Base-by-base conservation (phyloP, 306 rosid species). In the Citrullus colocynthis region DNA sequence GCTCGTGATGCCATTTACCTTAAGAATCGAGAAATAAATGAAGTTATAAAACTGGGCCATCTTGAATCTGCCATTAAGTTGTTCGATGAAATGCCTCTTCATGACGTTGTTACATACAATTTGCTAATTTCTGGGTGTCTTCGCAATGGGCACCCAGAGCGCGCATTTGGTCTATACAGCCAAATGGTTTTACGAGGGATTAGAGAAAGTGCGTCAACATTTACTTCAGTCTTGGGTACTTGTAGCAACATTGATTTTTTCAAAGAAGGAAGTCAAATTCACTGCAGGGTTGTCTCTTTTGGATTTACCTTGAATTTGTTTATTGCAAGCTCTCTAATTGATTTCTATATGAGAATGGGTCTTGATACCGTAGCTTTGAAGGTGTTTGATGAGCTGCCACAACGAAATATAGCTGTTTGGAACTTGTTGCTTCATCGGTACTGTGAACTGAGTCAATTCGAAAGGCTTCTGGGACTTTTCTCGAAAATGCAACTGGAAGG, bases 101-200 rank as follows among this genome's bases (percentile, higher is more conserved):
- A 85, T 34, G 96, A 95, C 54, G 88, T 83, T 32, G 93, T 92
- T n/a, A 85, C 97, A 7, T 90, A 84, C 74, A 92, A 95, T 83
- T 48, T 92, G 80, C 66, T 92, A 2, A 88, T 95, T 84, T 89
- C 96, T 13, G 93, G 86, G 75, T 80, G 85, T 24, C 78, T 64
- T 28, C 80, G 78, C 7, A 54, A 8, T 56, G 87, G 91, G n/a
- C 64, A 75, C 58, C 84, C 81, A 14, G 52, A 79, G 9, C 85
- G 79, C 41, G 89, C 88, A 62, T 74, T 92, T 80, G 24, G n/a
- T 61, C 81, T 92, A 8, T 95, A 87, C 74, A 48, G 80, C 13
- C 84, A 92, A 83, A 89, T 90, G 97, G 88, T 89, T 82, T 73
- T 49, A 1, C 73, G 52, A 2, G 92, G 91, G 30, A 71, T 88